Percentiles rank a stretch among this genome's conserved stretches.
Conservation (phyloP, 257 asterid species). For the Capsicum chinense region DNA sequence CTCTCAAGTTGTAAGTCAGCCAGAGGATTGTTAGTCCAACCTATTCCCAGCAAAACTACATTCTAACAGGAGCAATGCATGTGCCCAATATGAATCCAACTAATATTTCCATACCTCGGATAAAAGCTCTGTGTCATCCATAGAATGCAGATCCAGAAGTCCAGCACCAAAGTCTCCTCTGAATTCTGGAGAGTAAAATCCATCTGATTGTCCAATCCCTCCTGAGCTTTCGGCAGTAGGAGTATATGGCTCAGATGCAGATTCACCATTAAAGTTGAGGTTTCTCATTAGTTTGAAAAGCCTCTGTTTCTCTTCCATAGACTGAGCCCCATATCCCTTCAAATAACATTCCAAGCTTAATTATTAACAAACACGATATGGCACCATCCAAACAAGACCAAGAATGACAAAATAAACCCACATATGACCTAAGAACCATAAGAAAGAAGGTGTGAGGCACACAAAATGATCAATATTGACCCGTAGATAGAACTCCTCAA, state of each 20-base stretch:
- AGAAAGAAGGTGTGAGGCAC: background rate
- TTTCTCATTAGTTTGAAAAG: conserved; percentile 95
- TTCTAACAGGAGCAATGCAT: conserved; percentile 13
- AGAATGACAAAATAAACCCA: background rate
- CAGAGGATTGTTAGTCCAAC: conserved; percentile 20
- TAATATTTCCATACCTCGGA: conserved; percentile 69
- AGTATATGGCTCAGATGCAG: conserved; percentile 78
- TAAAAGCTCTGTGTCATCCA: conserved; percentile 99
- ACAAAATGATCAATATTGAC: background rate
- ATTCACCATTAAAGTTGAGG: conserved; percentile 87
- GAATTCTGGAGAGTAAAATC: conserved; percentile 83
- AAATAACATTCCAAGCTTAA: conserved; percentile 22
- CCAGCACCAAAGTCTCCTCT: conserved; percentile 99
- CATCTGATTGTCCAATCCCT: conserved; percentile 69
- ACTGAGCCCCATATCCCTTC: conserved; percentile 92
- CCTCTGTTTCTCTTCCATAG: conserved; percentile 98
- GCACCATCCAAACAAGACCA: conserved; percentile 15
- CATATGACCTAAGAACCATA: background rate
- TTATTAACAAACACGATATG: conserved; percentile 5
- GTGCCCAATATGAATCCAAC: conserved; percentile 19
- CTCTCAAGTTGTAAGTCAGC: background rate
- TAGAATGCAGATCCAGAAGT: conserved; percentile 93
- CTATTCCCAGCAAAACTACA: background rate
- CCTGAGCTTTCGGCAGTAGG: conserved; percentile 79
- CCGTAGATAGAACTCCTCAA: background rate